Percentiles rank a stretch among this genome's conserved stretches.
These are phyloP conservation scores for Tephrocybe sp. DNA, from an alignment of 768 basidiomycete genomes.

Conservation along the genomic window DNA sequence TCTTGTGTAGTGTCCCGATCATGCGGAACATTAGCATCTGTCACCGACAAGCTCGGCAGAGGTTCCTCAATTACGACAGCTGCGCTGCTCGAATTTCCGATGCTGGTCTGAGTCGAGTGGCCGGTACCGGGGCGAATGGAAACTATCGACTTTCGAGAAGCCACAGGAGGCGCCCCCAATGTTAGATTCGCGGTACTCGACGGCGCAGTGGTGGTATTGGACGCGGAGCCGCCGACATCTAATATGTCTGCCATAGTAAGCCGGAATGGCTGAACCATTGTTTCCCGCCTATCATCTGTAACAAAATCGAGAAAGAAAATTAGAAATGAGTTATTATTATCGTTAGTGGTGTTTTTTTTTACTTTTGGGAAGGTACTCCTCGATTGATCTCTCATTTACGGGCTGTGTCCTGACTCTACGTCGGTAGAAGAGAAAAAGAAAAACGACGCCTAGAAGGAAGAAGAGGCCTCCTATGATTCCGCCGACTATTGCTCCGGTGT, in stretches of 20 bases:
- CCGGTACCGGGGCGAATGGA: slow-evolving; percentile 2
- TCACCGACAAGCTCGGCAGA: neutral
- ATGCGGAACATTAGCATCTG: neutral
- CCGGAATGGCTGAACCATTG: slow-evolving; percentile 11
- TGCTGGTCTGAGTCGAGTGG: slow-evolving; percentile 8
- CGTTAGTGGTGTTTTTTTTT: no score
- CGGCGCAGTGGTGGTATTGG: slow-evolving; percentile 5
- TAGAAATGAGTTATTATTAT: no score
- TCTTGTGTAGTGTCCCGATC: neutral
- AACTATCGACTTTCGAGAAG: slow-evolving; percentile 9
- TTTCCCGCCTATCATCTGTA: neutral
- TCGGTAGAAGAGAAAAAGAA: slow-evolving; percentile 22
- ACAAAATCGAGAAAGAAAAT: no score
- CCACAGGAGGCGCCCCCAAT: slow-evolving; percentile 1
- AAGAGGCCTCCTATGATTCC: slow-evolving; percentile 26
- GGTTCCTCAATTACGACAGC: slow-evolving; percentile 5
- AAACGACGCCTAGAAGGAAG: slow-evolving; percentile 15
- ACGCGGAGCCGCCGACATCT: neutral
- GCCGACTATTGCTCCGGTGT: slow-evolving; percentile 30
- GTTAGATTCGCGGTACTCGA: neutral
- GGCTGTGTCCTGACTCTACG: slow-evolving; percentile 10
- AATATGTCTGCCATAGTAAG: slow-evolving; percentile 5
- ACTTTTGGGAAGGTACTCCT: neutral
- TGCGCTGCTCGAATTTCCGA: slow-evolving; percentile 3
- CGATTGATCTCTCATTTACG: neutral